These are phyloP conservation scores for Trifolium fragiferum DNA, from an alignment of 306 rosid species.

Conservation along the genomic window DNA sequence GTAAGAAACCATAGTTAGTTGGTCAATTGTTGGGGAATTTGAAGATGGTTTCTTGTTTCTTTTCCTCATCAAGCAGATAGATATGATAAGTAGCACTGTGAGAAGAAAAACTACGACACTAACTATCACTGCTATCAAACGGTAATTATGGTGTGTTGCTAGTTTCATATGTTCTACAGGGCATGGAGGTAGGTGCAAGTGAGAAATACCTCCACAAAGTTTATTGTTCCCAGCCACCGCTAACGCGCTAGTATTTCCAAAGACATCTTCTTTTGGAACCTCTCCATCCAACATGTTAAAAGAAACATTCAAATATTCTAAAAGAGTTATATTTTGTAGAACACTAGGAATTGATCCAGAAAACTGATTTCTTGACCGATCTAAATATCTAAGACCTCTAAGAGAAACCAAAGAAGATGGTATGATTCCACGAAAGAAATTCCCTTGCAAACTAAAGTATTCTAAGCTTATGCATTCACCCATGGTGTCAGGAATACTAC, in stretches of 20 bases:
- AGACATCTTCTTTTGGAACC: background rate
- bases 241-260: background rate
- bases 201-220: background rate
- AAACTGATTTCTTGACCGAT: too few species aligned
- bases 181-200: background rate
- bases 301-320: too few species aligned
- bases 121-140: background rate
- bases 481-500: too few species aligned
- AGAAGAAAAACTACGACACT: background rate
- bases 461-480: too few species aligned
- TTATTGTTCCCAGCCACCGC: background rate
- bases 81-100: background rate
- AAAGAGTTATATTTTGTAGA: too few species aligned
- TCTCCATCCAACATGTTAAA: conserved; percentile 4
- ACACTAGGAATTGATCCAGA: too few species aligned
- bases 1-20: background rate
- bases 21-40: background rate
- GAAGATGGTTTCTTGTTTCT: background rate
- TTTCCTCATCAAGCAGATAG: background rate
- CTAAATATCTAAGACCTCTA: too few species aligned
- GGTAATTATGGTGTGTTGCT: background rate
- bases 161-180: background rate
- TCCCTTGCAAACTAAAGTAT: too few species aligned
- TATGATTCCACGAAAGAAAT: too few species aligned
- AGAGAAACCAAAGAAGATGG: too few species aligned